Conservation (phyloP, 441 rosid genomes). For the Bocquillonia castaneifolia region DNA sequence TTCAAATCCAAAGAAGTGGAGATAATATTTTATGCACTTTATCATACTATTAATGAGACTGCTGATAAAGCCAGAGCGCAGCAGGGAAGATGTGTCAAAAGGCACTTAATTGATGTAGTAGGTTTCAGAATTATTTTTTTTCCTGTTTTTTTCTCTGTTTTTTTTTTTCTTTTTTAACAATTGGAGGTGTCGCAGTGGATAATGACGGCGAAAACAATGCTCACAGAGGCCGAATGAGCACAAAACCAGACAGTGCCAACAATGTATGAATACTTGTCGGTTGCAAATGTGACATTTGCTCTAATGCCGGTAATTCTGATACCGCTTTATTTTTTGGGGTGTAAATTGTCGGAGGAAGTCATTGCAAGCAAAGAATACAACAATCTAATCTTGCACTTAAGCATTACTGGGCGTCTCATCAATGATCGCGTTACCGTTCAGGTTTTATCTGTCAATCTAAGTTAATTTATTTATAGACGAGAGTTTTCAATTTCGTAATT, state of each 20-base stretch:
- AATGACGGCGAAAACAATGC: not conserved
- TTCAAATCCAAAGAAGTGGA: not conserved
- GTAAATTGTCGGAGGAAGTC: conserved; percentile 6
- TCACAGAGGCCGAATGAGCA: not conserved
- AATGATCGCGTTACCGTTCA: not conserved
- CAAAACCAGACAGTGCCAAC: not conserved
- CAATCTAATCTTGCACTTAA: not conserved
- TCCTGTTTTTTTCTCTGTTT: not conserved
- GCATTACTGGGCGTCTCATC: not conserved
- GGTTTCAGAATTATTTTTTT: not conserved
- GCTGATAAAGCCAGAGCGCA: not conserved
- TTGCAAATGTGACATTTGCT: not conserved
- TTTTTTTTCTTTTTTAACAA: not conserved
- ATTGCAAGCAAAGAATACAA: conserved; percentile 1
- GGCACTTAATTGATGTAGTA: not conserved
- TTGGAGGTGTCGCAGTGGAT: not conserved
- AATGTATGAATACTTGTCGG: not conserved
- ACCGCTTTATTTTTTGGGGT: not conserved
- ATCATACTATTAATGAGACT: not conserved
- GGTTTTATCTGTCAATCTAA: not conserved
- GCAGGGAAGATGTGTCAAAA: conserved; percentile 1
- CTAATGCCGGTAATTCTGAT: not conserved
- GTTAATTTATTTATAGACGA: too few species aligned
- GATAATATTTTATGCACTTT: not conserved
- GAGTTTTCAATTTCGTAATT: too few species aligned